Evolutionary conservation across 176 grass and related monocot species (phyloP).

Genomic region (Hsuehochloa calcarea): DNA sequence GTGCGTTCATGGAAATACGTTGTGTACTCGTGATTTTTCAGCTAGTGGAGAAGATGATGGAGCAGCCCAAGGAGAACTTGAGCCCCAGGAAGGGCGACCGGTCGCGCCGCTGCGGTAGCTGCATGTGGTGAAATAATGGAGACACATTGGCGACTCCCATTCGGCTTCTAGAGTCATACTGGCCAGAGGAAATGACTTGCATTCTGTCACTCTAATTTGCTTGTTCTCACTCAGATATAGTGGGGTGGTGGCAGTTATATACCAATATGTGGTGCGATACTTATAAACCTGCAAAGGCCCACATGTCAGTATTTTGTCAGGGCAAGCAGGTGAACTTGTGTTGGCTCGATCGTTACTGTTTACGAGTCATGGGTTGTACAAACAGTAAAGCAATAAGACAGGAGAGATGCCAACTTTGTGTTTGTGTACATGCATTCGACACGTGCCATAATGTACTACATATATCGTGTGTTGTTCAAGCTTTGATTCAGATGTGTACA

Average conservation of each 20-base stretch:
- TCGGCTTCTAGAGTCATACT: not conserved
- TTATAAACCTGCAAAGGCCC: not conserved
- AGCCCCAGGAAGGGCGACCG: conserved; percentile 28
- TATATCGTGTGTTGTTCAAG: not conserved
- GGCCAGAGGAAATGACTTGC: not conserved
- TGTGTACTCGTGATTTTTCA: conserved; percentile 27
- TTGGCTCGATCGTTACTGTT: not conserved
- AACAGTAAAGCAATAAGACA: not conserved
- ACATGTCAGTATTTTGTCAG: not conserved
- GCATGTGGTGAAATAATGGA: conserved; percentile 39
- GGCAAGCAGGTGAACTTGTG: not conserved
- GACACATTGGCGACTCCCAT: not conserved
- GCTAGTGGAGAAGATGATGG: conserved; percentile 50
- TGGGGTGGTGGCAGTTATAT: not conserved
- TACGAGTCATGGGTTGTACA: not conserved
- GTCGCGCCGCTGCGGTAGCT: conserved; percentile 36
- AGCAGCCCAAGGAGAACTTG: conserved; percentile 38
- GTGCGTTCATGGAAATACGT: not conserved
- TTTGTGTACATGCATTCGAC: not conserved
- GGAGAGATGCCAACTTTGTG: not conserved
- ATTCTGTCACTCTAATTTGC: not conserved
- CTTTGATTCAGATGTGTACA: not conserved
- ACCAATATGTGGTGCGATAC: not conserved
- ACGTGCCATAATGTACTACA: not conserved
- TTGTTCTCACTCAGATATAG: not conserved